Percentiles rank a stretch among this genome's conserved stretches.
Evolutionary conservation across 148 eudicot species (phyloP).

Genomic region (Tetragonia tetragonoides): DNA sequence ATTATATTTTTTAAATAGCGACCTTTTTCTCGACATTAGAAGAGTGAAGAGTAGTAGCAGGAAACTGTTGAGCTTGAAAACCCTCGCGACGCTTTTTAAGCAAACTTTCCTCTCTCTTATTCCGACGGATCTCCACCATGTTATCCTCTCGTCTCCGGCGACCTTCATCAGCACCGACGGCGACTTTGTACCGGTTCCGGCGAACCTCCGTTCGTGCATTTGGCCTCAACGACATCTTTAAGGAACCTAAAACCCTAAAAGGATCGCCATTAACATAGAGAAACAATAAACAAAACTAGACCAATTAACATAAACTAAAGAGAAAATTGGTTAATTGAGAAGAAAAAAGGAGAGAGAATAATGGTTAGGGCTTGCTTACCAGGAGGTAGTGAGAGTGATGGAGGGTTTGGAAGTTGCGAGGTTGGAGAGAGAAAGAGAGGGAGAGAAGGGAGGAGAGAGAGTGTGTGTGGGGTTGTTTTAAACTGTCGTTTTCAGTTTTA

Average conservation of each 20-base stretch:
- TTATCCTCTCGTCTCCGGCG: constrained; percentile 69
- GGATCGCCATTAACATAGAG: too few species aligned
- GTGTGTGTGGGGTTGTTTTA: background rate
- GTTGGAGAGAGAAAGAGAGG: too few species aligned
- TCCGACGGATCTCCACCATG: constrained; percentile 81
- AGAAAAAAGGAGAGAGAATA: too few species aligned
- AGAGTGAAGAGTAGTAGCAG: constrained; percentile 20
- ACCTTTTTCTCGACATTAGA: constrained; percentile 55
- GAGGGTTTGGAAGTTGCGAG: too few species aligned
- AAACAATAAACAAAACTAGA: too few species aligned
- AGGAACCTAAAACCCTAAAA: too few species aligned
- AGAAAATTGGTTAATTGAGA: too few species aligned
- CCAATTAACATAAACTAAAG: too few species aligned
- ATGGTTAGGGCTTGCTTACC: too few species aligned
- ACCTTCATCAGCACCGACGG: constrained; percentile 80
- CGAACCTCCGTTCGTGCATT: constrained; percentile 61
- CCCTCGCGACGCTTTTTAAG: constrained; percentile 89
- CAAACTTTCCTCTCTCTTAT: constrained; percentile 66
- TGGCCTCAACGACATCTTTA: too few species aligned
- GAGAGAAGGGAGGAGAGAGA: background rate
- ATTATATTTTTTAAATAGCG: background rate
- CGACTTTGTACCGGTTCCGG: constrained; percentile 77
- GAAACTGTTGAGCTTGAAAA: constrained; percentile 38
- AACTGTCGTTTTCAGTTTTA: constrained; percentile 13
- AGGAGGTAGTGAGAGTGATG: too few species aligned